Base-by-base conservation (phyloP, 352 stramenopile genomes). In the Achlya hypogyna region DNA sequence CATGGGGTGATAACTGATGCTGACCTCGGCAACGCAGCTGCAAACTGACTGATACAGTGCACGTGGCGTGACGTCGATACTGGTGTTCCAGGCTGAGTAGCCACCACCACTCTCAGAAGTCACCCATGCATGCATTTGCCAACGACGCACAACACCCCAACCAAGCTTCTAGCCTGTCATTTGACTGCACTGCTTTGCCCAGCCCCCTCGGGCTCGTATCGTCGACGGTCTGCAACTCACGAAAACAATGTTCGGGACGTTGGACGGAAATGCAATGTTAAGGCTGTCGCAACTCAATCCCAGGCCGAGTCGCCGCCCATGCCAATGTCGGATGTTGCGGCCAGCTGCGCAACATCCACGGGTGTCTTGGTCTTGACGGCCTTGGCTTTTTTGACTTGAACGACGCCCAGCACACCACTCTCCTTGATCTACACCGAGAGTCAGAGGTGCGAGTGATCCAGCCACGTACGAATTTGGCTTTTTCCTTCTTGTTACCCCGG, bases 341-440 rank as follows among this genome's bases (percentile, higher is more conserved):
- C 76, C 43, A 87, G 71, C 63, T 81, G 74, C 20, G 77, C 75
- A 18, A 91, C 65, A 53, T 91, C 79, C 16, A 93, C 71, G 0
- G 53, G 45, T 5, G 69, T 10, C 40, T 71, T 76, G 27, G 42
- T 53, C 22, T 72, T 58, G 5, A 43, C 42, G 3, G 34, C 70
- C 53, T 81, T 85, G 51, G 71, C 14, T 62, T 88, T 92, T 63
- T 88, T 93, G 56, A 91, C 82, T 54, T 91, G 76, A 71, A 91
- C 90, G 18, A 90, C 75, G 29, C 81, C 78, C 49, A 93, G 65
- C 20, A 91, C 84, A 20, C 84, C 84, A 58, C 84, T 93, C 3
- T 79, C 82, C 28, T 82, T 74, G 42, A 87, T 80, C 79, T 85
- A 49, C 28, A 25, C 27, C 47, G 28, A 43, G 56, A 58, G 34